Evolutionary conservation across 352 stramenopile species (phyloP).

Genomic region (Pythium scleroteichum): DNA sequence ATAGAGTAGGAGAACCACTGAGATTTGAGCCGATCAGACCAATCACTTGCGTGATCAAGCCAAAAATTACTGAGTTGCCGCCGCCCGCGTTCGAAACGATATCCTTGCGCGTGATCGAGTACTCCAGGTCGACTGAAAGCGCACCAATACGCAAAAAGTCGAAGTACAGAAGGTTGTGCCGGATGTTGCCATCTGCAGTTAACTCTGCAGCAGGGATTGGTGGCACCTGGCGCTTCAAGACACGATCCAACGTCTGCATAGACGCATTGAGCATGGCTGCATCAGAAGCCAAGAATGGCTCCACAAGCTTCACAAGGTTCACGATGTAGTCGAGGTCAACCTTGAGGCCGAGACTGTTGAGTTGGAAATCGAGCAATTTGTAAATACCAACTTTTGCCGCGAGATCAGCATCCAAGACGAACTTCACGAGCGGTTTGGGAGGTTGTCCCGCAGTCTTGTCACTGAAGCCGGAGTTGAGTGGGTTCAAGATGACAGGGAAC

Average conservation of each 20-base stretch:
- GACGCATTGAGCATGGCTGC: constrained; percentile 59
- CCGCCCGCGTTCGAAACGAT: constrained; percentile 68
- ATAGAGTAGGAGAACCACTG: constrained; percentile 80
- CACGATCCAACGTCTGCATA: constrained; percentile 56
- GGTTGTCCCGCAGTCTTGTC: constrained; percentile 64
- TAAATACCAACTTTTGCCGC: constrained; percentile 78
- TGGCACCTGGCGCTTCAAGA: constrained; percentile 59
- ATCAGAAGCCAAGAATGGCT: constrained; percentile 77
- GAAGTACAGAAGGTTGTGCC: constrained; percentile 82
- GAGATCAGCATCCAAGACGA: constrained; percentile 77
- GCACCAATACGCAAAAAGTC: constrained; percentile 76
- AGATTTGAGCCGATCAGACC: constrained; percentile 84
- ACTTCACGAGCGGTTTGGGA: constrained; percentile 60
- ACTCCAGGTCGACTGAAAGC: constrained; percentile 75
- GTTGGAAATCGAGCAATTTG: constrained; percentile 76
- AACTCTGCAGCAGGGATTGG: constrained; percentile 57
- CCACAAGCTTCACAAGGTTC: constrained; percentile 77
- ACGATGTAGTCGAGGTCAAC: constrained; percentile 86
- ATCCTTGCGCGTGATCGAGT: constrained; percentile 83
- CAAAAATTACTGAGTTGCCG: constrained; percentile 73
- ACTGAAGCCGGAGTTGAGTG: constrained; percentile 76
- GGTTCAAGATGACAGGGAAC: constrained; percentile 86
- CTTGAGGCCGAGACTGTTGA: constrained; percentile 73
- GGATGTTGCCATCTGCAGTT: constrained; percentile 66
- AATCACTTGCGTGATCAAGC: constrained; percentile 78